Conservation (phyloP, 768 basidiomycete genomes). For the Chalciporus sphaerocephalus region DNA sequence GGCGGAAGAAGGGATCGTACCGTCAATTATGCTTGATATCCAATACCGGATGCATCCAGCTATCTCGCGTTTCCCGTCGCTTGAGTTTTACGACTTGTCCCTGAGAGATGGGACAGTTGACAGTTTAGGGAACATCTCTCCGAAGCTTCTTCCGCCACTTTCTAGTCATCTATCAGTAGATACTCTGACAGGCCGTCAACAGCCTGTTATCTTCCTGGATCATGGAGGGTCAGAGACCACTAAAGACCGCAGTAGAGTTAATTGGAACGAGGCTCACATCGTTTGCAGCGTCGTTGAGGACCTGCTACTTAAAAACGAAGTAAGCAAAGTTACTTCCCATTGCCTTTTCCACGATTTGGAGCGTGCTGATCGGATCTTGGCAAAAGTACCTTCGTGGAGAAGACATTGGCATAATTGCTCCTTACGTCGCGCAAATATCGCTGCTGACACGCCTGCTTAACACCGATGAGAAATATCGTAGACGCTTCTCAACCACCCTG, state of each 20-base stretch:
- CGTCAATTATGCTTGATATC: conserved; percentile 87
- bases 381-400: conserved; percentile 54
- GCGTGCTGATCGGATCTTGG: conserved; percentile 9
- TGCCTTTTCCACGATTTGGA: background rate
- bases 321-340: conserved; percentile 33
- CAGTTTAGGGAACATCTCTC: conserved; percentile 38
- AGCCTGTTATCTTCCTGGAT: conserved; percentile 77
- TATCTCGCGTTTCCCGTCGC: conserved; percentile 82
- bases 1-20: conserved; percentile 79
- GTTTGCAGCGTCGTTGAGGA: conserved; percentile 81
- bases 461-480: conserved; percentile 45
- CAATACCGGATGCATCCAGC: conserved; percentile 96
- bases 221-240: conserved; percentile 66
- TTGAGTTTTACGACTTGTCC: conserved; percentile 72
- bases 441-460: conserved; percentile 66
- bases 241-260: conserved; percentile 70
- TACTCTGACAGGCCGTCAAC: conserved; percentile 37
- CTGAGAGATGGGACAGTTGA: conserved; percentile 77
- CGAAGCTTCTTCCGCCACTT: conserved; percentile 56
- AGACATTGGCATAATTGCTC: conserved; percentile 90
- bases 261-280: conserved; percentile 72
- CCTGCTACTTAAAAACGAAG: conserved; percentile 68
- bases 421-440: conserved; percentile 84
- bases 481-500: conserved; percentile 54
- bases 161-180: conserved; percentile 48